These are phyloP conservation scores for Lactarius hatsudake DNA, from an alignment of 768 basidiomycete genomes.

Conservation along the genomic window DNA sequence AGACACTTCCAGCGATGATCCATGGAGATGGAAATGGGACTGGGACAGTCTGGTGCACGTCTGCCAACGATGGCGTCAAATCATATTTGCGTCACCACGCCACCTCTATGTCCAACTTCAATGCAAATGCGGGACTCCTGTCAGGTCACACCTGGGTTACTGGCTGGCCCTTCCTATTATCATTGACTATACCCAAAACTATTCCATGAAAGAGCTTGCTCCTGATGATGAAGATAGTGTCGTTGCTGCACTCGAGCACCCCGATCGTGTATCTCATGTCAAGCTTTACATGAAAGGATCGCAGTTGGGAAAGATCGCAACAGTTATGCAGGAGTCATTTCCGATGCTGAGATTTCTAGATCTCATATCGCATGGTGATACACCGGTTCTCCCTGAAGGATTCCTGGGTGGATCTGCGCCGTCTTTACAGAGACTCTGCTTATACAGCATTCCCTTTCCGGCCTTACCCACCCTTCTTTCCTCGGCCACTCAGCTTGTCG, in stretches of 20 bases:
- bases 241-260: background rate
- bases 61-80: background rate
- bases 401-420: background rate
- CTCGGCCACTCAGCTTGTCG: background rate
- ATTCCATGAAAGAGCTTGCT: too few relatives aligned
- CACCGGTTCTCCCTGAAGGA: background rate
- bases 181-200: background rate
- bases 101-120: background rate
- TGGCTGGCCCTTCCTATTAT: background rate
- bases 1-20: too few relatives aligned
- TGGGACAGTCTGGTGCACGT: background rate
- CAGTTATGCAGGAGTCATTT: background rate
- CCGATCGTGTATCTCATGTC: background rate
- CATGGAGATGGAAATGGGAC: background rate
- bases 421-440: background rate
- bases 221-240: background rate
- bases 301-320: background rate
- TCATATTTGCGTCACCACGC: background rate
- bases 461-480: background rate
- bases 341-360: background rate
- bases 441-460: background rate
- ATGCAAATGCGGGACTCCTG: background rate
- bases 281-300: fast-evolving
- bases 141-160: background rate
- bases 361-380: fast-evolving